These are phyloP conservation scores for Leccinum subrobustum DNA, from an alignment of 1,284 basidiomycete genomes.

Conservation along the genomic window DNA sequence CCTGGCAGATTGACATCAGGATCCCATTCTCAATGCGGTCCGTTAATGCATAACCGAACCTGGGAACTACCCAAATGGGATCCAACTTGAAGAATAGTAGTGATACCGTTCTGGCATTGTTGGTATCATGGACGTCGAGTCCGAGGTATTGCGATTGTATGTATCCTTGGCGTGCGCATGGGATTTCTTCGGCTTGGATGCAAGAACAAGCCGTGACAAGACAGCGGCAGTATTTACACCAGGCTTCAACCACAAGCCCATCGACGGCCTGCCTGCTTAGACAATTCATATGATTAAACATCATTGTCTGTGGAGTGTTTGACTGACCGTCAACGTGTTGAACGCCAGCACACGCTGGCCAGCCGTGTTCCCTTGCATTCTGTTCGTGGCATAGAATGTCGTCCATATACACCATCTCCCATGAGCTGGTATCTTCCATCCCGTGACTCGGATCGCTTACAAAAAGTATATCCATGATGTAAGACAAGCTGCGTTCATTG, in stretches of 20 bases:
- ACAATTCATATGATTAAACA: neutral
- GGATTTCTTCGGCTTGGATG: conserved; percentile 54
- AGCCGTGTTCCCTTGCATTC: conserved; percentile 49
- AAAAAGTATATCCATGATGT: conserved; percentile 84
- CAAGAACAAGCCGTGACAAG: conserved; percentile 48
- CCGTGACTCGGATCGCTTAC: conserved; percentile 80
- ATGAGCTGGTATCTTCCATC: conserved; percentile 83
- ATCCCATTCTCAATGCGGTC: conserved; percentile 56
- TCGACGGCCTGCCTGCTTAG: conserved; percentile 68
- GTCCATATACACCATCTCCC: conserved; percentile 73
- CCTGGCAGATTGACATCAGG: conserved; percentile 64
- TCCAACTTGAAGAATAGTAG: conserved; percentile 71
- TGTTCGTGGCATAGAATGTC: conserved; percentile 40
- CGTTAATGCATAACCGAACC: conserved; percentile 71
- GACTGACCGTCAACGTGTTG: conserved; percentile 23
- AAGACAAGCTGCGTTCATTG: conserved; percentile 64
- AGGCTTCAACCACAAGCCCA: conserved; percentile 74
- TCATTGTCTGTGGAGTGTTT: neutral
- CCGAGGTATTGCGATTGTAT: conserved; percentile 4
- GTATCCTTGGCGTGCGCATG: conserved; percentile 73
- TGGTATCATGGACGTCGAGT: neutral
- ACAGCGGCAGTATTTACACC: conserved; percentile 53
- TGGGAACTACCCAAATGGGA: conserved; percentile 81
- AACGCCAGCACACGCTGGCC: conserved; percentile 23
- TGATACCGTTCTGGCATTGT: conserved; percentile 80